A percentile compares a stretch with the other conserved stretches of the same genome.
These are phyloP conservation scores for sunflower (Helianthus annuus) DNA, from an alignment of 129 eudicot species.

Conservation along the genomic window HanXRQr2.0-SUNRISE NC_035441.2:179928559-179929058, in stretches of 20 bases:
- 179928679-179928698: background rate
- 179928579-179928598: conserved; percentile 91
- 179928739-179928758: background rate
- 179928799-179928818: conserved; percentile 7
- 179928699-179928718: background rate
- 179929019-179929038: too few species aligned
- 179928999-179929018: background rate
- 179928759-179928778: conserved; percentile 11
- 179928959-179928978: conserved; percentile 77
- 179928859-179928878: conserved; percentile 93
- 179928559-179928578: conserved; percentile 86
- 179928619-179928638: conserved; percentile 91
- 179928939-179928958: conserved; percentile 68
- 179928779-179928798: background rate
- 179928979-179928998: background rate
- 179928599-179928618: conserved; percentile 84
- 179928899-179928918: conserved; percentile 56
- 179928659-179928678: conserved; percentile 3
- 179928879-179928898: conserved; percentile 88
- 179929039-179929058: too few species aligned
- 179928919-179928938: conserved; percentile 68
- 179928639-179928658: conserved; percentile 77
- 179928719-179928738: background rate
- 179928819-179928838: conserved; percentile 32
- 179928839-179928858: conserved; percentile 83